phyloP scores from a whole-genome alignment of 306 rosid genomes.

The Hylodesmum podocarpum region DNA sequence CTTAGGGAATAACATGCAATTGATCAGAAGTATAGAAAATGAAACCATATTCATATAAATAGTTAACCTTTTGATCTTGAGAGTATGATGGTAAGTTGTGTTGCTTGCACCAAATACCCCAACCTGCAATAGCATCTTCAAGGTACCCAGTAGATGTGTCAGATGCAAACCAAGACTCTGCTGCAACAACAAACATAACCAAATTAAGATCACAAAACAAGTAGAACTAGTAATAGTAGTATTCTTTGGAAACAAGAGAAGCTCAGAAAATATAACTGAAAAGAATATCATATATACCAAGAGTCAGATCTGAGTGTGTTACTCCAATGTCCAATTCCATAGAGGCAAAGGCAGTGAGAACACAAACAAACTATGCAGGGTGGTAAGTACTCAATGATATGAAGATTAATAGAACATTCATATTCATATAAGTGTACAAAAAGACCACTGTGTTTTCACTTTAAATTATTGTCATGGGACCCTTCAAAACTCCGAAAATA shows the following conservation, averaged over 20 bases:
- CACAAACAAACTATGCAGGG: constrained; percentile 28
- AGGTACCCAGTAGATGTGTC: constrained; percentile 50
- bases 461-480: constrained; percentile 48
- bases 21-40: constrained; percentile 1
- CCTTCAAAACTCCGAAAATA: constrained; percentile 38
- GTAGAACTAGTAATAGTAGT: not conserved
- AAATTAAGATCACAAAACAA: constrained; percentile 14
- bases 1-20: not conserved
- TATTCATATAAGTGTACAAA: constrained; percentile 41
- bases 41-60: not conserved
- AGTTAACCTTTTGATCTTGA: constrained; percentile 39
- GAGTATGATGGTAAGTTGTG: constrained; percentile 28
- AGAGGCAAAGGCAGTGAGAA: constrained; percentile 35
- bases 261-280: not conserved
- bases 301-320: constrained; percentile 35
- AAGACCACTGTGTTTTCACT: constrained; percentile 39
- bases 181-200: constrained; percentile 27
- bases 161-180: constrained; percentile 40
- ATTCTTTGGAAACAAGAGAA: constrained; percentile 1
- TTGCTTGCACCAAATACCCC: constrained; percentile 46
- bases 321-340: constrained; percentile 50
- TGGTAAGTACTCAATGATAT: not conserved
- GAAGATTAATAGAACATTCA: constrained; percentile 27
- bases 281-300: constrained; percentile 32
- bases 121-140: constrained; percentile 52